Conservation (phyloP, 257 asterid genomes). For the Gentiana straminea region DNA sequence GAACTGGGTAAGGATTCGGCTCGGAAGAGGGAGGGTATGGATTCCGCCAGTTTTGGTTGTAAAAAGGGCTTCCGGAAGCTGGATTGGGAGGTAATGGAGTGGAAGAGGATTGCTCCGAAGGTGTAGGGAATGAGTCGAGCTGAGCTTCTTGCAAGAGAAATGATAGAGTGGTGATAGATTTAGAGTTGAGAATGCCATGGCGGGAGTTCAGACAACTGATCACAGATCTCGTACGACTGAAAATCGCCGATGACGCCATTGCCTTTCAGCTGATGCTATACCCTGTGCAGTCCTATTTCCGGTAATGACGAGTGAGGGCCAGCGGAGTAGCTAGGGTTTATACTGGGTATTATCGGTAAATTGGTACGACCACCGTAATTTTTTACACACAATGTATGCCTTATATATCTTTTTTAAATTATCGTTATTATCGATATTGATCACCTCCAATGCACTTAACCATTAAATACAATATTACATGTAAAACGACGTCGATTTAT, state of each 20-base stretch:
- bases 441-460: too few relatives aligned
- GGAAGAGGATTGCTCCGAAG: slow-evolving; percentile 8
- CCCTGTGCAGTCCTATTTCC: too few relatives aligned
- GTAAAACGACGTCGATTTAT: too few relatives aligned
- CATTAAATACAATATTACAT: too few relatives aligned
- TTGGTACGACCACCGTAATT: too few relatives aligned
- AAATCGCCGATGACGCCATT: slow-evolving; percentile 42
- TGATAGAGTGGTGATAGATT: slow-evolving; percentile 57
- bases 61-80: slow-evolving; percentile 60
- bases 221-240: slow-evolving; percentile 46
- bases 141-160: slow-evolving; percentile 60
- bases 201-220: slow-evolving; percentile 14
- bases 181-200: slow-evolving; percentile 18
- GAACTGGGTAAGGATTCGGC: slow-evolving; percentile 31
- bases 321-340: too few relatives aligned
- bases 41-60: slow-evolving; percentile 65
- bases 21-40: slow-evolving; percentile 20
- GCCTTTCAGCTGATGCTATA: not conserved
- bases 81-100: slow-evolving; percentile 72
- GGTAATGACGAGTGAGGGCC: too few relatives aligned
- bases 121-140: slow-evolving; percentile 32
- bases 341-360: too few relatives aligned
- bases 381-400: too few relatives aligned
- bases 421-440: too few relatives aligned
- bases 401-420: too few relatives aligned